phyloP scores from a whole-genome alignment of 2,329 filamentous ascomycete genomes.

The Phialemoniopsis sp. region DNA sequence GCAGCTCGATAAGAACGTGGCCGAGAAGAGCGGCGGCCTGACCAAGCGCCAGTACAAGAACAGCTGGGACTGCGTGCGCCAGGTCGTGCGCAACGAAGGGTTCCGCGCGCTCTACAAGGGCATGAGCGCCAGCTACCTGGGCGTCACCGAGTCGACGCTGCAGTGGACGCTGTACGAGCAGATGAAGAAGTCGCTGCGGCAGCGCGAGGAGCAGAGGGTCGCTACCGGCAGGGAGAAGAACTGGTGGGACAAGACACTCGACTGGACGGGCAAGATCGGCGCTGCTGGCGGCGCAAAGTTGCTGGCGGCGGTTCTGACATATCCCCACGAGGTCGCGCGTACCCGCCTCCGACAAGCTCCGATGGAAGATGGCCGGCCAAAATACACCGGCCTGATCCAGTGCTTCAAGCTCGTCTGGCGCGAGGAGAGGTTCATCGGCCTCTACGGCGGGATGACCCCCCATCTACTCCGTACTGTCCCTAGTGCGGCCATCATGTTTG shows the following conservation, averaged over 20 bases:
- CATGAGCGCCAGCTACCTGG: slow-evolving; percentile 86
- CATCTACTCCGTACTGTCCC: slow-evolving; percentile 90
- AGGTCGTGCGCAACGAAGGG: slow-evolving; percentile 79
- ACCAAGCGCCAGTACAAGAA: slow-evolving; percentile 73
- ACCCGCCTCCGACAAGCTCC: slow-evolving; percentile 84
- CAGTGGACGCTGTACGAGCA: slow-evolving; percentile 96
- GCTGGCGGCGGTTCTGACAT: slow-evolving; percentile 77
- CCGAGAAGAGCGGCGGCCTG: slow-evolving; percentile 50
- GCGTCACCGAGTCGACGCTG: slow-evolving; percentile 83
- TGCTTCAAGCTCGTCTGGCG: slow-evolving; percentile 86
- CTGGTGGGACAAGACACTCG: slow-evolving; percentile 69
- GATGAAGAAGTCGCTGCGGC: slow-evolving; percentile 71
- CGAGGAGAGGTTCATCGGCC: slow-evolving; percentile 78
- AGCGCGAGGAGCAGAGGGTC: slow-evolving; percentile 55
- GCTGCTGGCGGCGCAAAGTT: slow-evolving; percentile 84
- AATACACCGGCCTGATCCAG: slow-evolving; percentile 84
- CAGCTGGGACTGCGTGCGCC: slow-evolving; percentile 79
- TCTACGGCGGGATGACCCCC: slow-evolving; percentile 89
- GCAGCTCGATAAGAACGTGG: slow-evolving; percentile 84
- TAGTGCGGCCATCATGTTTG: slow-evolving; percentile 94
- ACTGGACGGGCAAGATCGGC: slow-evolving; percentile 74
- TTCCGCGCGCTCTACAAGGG: slow-evolving; percentile 82
- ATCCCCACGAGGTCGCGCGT: slow-evolving; percentile 87
- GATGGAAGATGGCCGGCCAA: slow-evolving; percentile 63
- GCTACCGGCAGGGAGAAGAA: slow-evolving; percentile 59